Percentiles rank a stretch among this genome's conserved stretches.
phyloP scores from a whole-genome alignment of 331 rosid genomes.

The Quercus tomentella region DNA sequence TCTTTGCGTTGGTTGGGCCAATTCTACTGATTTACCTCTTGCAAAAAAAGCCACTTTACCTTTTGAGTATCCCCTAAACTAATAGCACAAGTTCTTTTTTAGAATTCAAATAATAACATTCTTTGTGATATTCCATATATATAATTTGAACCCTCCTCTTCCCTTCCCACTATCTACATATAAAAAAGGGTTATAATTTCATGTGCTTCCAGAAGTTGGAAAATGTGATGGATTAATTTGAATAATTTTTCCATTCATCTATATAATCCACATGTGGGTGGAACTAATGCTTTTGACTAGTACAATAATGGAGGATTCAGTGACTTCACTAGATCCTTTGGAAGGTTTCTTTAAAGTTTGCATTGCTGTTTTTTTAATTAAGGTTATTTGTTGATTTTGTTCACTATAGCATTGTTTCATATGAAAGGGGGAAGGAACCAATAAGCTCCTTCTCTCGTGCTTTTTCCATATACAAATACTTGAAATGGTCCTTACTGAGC shows the following conservation, averaged over 20 bases:
- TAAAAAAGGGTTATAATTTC: too few relatives aligned
- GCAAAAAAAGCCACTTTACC: background rate
- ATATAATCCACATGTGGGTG: conserved; percentile 33
- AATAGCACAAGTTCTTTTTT: background rate
- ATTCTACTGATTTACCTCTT: background rate
- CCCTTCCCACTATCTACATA: too few relatives aligned
- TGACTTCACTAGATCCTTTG: background rate
- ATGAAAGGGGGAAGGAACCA: conserved; percentile 11
- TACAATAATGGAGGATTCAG: background rate
- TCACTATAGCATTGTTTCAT: conserved; percentile 7
- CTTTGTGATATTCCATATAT: too few relatives aligned
- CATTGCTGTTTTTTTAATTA: background rate
- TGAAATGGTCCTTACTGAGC: background rate
- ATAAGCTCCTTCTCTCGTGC: background rate
- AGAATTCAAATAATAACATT: background rate
- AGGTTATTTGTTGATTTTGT: background rate
- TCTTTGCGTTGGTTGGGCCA: background rate
- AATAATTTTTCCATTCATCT: conserved; percentile 20
- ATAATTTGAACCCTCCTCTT: too few relatives aligned
- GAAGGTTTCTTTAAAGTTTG: background rate
- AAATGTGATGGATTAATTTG: conserved; percentile 14
- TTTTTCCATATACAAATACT: too few relatives aligned
- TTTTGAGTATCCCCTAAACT: background rate
- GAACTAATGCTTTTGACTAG: conserved; percentile 22
- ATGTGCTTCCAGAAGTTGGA: background rate